A percentile compares a stretch with the other conserved stretches of the same genome.
phyloP scores from a whole-genome alignment of 2,329 filamentous ascomycete genomes.

The Neonectria faginata region DNA sequence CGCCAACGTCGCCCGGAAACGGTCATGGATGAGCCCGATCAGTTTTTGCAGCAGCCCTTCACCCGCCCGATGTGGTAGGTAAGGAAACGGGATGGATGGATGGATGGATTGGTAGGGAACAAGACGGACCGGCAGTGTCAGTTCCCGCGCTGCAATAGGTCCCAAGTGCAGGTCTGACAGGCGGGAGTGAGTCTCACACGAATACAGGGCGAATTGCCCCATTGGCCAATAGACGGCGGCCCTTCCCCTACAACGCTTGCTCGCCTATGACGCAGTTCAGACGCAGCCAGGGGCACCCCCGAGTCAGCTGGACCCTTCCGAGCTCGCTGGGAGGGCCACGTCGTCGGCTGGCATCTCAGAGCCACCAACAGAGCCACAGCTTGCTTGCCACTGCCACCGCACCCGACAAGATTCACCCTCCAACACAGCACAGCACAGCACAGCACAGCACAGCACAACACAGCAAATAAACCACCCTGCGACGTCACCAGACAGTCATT shows the following conservation, averaged over 20 bases:
- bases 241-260: slow-evolving; percentile 4
- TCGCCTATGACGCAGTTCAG: slow-evolving; percentile 17
- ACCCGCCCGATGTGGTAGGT: not conserved
- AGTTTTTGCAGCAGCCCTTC: slow-evolving; percentile 1
- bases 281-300: slow-evolving; percentile 13
- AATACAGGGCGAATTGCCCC: not conserved
- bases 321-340: slow-evolving; percentile 40
- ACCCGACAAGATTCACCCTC: slow-evolving; percentile 7
- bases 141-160: not conserved
- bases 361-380: slow-evolving; percentile 29
- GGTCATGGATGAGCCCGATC: slow-evolving; percentile 8
- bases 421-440: not conserved
- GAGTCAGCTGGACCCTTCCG: slow-evolving; percentile 14
- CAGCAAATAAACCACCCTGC: slow-evolving; percentile 35
- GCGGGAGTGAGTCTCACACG: not conserved
- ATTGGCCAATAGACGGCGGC: slow-evolving; percentile 27
- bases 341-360: slow-evolving; percentile 38
- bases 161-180: not conserved
- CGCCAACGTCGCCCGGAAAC: slow-evolving; percentile 5
- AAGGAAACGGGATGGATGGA: not conserved
- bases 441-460: not conserved
- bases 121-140: not conserved
- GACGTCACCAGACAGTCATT: slow-evolving; percentile 39
- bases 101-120: not conserved
- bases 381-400: too few species aligned